Evolutionary conservation across 1,139 yeast genomes (phyloP).

Genomic region (Suhomyces bribrorum): DNA sequence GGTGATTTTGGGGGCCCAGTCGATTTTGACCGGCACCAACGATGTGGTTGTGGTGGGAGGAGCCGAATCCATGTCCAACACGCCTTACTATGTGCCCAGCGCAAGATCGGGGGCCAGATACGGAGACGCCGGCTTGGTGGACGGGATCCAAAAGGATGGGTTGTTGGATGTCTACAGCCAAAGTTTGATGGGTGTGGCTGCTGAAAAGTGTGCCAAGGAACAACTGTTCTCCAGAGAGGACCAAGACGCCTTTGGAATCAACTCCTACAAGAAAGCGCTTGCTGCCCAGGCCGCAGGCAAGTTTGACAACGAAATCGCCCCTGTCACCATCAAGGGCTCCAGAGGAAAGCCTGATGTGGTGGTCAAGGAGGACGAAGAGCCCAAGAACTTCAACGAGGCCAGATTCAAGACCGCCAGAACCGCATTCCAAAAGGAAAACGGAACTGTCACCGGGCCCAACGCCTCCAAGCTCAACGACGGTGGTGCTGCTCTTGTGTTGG

Average conservation of each 20-base stretch:
- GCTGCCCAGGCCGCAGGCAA: slow-evolving; percentile 78
- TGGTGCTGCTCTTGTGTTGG: slow-evolving; percentile 90
- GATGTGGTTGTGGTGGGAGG: slow-evolving; percentile 97
- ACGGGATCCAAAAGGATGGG: slow-evolving; percentile 91
- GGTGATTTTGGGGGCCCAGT: slow-evolving; percentile 85
- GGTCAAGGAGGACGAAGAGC: slow-evolving; percentile 73
- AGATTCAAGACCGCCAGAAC: slow-evolving; percentile 82
- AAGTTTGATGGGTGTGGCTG: slow-evolving; percentile 92
- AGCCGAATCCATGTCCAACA: slow-evolving; percentile 95
- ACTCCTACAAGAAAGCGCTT: slow-evolving; percentile 76
- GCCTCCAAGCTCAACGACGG: slow-evolving; percentile 97
- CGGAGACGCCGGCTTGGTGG: slow-evolving; percentile 77
- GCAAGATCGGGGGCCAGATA: slow-evolving; percentile 88
- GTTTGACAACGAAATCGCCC: slow-evolving; percentile 77
- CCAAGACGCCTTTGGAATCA: slow-evolving; percentile 71
- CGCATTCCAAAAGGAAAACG: slow-evolving; percentile 87
- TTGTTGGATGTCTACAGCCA: slow-evolving; percentile 85
- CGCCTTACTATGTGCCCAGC: slow-evolving; percentile 87
- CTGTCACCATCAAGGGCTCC: slow-evolving; percentile 82
- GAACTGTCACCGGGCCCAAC: slow-evolving; percentile 96
- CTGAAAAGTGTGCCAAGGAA: slow-evolving; percentile 90
- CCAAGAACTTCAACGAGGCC: slow-evolving; percentile 69
- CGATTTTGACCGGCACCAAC: slow-evolving; percentile 84
- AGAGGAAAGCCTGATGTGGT: slow-evolving; percentile 90
- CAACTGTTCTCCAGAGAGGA: slow-evolving; percentile 63